These are phyloP conservation scores for Aureobasidium sp. DNA, from an alignment of 2,329 filamentous ascomycete genomes.

Conservation along the genomic window DNA sequence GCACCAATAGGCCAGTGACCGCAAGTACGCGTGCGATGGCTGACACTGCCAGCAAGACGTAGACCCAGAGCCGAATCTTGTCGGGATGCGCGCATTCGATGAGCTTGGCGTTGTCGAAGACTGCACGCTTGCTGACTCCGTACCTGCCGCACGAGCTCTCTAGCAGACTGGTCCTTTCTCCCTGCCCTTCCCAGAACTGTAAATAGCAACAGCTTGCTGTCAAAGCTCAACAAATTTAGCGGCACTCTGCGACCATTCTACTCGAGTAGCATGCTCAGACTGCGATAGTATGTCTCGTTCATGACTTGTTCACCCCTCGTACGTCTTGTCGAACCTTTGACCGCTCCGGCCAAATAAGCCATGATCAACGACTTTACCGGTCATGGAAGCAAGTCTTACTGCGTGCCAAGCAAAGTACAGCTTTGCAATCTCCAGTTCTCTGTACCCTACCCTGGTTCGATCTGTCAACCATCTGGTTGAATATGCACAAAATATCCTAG, in stretches of 20 bases:
- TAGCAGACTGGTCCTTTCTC: not conserved
- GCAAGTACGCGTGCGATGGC: not conserved
- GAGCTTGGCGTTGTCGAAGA: not conserved
- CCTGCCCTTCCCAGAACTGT: not conserved
- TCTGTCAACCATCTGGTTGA: not conserved
- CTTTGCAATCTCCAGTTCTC: not conserved
- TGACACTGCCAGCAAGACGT: not conserved
- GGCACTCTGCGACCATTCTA: not conserved
- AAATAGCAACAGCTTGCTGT: not conserved
- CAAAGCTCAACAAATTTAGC: not conserved
- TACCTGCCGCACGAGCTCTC: not conserved
- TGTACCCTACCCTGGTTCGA: not conserved
- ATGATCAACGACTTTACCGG: not conserved
- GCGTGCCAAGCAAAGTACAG: not conserved
- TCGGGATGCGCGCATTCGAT: not conserved
- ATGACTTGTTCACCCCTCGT: not conserved
- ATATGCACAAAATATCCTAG: constrained; percentile 8
- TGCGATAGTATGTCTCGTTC: not conserved
- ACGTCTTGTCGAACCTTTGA: not conserved
- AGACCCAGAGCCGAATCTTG: constrained; percentile 6
- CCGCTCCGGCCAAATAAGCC: not conserved
- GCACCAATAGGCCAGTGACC: not conserved
- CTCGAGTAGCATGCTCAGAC: not conserved
- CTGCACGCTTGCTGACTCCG: not conserved
- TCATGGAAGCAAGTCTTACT: not conserved